These are phyloP conservation scores for Pyrrhoderma lamaoense DNA, from an alignment of 1,284 basidiomycete species.

Conservation along the genomic window DNA sequence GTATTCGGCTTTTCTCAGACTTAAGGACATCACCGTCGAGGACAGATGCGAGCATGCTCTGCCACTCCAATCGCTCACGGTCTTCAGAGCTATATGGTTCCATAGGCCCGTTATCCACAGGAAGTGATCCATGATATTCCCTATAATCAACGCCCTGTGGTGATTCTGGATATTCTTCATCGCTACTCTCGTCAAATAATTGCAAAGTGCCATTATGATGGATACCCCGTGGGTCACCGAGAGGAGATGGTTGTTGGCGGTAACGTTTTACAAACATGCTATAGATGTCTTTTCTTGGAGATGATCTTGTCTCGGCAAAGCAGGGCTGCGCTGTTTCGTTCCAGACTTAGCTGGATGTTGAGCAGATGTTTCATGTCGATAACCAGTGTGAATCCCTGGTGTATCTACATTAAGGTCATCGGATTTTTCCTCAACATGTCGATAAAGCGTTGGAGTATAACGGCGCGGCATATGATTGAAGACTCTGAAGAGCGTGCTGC, in stretches of 20 bases:
- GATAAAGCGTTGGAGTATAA: slow-evolving; percentile 60
- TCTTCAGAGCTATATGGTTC: slow-evolving; percentile 64
- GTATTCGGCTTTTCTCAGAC: slow-evolving; percentile 87
- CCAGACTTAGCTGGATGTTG: slow-evolving; percentile 6
- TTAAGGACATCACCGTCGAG: slow-evolving; percentile 89
- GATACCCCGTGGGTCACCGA: slow-evolving; percentile 63
- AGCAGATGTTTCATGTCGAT: slow-evolving; percentile 22
- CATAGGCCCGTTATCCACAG: slow-evolving; percentile 52
- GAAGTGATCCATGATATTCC: slow-evolving; percentile 45
- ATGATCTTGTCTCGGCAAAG: slow-evolving; percentile 20
- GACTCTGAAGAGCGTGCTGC: background rate
- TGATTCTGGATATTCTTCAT: slow-evolving; percentile 49
- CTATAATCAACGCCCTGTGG: slow-evolving; percentile 37
- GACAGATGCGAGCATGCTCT: slow-evolving; percentile 88
- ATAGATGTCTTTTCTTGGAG: slow-evolving; percentile 58
- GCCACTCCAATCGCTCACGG: slow-evolving; percentile 86
- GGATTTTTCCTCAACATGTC: slow-evolving; percentile 52
- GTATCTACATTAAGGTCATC: slow-evolving; percentile 39
- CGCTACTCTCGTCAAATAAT: slow-evolving; percentile 65
- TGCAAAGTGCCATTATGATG: slow-evolving; percentile 60
- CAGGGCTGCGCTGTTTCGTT: slow-evolving; percentile 11
- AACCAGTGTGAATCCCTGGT: slow-evolving; percentile 20
- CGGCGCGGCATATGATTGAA: slow-evolving; percentile 28
- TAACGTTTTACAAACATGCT: slow-evolving; percentile 72
- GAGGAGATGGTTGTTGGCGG: slow-evolving; percentile 46